Conservation (phyloP, 73 alveolate genomes). For the Tetrahymena borealis region DNA sequence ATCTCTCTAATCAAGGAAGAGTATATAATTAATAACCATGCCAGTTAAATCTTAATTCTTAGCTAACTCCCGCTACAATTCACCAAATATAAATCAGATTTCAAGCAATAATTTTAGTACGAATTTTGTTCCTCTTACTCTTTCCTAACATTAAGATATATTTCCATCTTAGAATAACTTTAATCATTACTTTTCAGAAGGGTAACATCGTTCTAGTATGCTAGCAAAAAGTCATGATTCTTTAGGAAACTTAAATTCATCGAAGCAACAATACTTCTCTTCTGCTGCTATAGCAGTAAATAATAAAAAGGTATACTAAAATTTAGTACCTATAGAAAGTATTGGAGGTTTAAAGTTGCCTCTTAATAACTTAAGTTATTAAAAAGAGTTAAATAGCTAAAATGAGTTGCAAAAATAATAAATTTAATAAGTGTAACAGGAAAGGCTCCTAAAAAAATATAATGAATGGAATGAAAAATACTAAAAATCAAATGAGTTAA, state of each 20-base stretch:
- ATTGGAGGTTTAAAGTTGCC: neutral
- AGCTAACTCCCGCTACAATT: neutral
- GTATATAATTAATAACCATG: neutral
- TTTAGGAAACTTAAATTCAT: neutral
- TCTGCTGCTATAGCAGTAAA: neutral
- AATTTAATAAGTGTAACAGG: neutral
- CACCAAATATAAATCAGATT: neutral
- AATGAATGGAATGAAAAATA: neutral
- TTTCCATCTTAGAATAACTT: neutral
- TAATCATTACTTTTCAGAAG: neutral
- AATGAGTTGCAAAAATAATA: neutral
- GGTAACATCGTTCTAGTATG: neutral
- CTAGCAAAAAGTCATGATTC: neutral
- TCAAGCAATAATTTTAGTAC: neutral
- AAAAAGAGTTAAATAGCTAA: neutral
- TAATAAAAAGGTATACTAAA: neutral
- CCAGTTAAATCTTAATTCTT: neutral
- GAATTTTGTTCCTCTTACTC: neutral
- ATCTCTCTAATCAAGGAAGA: neutral
- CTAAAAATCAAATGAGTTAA: neutral
- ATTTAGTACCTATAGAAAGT: neutral
- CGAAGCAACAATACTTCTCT: neutral
- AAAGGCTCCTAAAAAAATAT: neutral
- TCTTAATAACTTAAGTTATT: neutral
- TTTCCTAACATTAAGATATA: neutral